A percentile compares a stretch with the other conserved stretches of the same genome.
Evolutionary conservation across 495 filamentous ascomycete species (phyloP).

Genomic region (Penicillium pulvis): DNA sequence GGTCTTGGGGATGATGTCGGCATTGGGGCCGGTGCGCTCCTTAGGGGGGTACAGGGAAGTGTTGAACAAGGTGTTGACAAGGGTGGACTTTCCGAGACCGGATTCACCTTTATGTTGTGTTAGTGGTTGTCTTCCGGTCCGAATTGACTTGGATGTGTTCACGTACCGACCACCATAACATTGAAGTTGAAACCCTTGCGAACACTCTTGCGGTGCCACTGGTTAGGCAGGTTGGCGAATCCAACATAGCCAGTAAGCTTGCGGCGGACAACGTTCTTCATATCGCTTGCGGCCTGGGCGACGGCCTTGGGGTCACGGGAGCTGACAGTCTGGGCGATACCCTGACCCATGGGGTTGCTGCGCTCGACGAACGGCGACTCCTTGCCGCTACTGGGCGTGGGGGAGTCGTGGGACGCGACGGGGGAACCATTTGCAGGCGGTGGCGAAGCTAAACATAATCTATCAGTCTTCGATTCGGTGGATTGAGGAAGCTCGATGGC

Average conservation of each 20-base stretch:
- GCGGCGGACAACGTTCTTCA: conserved; percentile 95
- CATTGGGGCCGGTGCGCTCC: conserved; percentile 93
- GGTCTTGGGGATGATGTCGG: conserved; percentile 98
- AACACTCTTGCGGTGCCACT: conserved; percentile 99
- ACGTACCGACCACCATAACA: conserved; percentile 98
- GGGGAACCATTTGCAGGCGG: conserved; percentile 41
- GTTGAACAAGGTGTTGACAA: conserved; percentile 99
- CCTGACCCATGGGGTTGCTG: conserved; percentile 63
- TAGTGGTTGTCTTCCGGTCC: background rate
- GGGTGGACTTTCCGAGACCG: conserved; percentile 96
- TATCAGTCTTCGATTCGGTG: conserved; percentile 33
- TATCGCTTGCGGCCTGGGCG: conserved; percentile 76
- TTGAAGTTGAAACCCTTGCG: conserved; percentile 99
- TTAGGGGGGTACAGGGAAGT: conserved; percentile 98
- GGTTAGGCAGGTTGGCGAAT: conserved; percentile 98
- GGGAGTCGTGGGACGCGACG: conserved; percentile 36
- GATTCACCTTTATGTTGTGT: conserved; percentile 75
- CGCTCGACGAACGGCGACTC: conserved; percentile 60
- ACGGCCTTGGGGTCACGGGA: conserved; percentile 85
- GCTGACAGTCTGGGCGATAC: conserved; percentile 65
- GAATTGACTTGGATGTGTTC: conserved; percentile 1
- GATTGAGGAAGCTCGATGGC: conserved; percentile 1
- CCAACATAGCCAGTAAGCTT: conserved; percentile 98
- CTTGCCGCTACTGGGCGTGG: conserved; percentile 53
- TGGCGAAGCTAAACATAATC: conserved; percentile 39